Evolutionary conservation across 1,284 basidiomycete species (phyloP).

Genomic region (Ceratobasidium sp.): DNA sequence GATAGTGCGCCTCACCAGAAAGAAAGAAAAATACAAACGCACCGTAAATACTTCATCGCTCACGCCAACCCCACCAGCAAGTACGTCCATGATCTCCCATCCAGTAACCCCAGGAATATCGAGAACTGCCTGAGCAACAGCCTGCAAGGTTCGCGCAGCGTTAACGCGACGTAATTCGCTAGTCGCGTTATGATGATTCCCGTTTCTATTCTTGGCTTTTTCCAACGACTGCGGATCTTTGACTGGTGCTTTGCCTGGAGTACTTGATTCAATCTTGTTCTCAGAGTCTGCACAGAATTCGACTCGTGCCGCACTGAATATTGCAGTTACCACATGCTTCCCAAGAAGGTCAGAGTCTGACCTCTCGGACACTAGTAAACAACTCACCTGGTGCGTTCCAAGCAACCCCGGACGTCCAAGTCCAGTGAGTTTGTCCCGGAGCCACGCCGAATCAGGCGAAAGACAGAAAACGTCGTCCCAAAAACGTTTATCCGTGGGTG

Average conservation of each 20-base stretch:
- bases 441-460: constrained; percentile 26
- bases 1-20: no score
- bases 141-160: constrained; percentile 29
- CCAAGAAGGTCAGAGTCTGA: not conserved
- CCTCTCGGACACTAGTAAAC: not conserved
- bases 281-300: constrained; percentile 12
- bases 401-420: constrained; percentile 34
- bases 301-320: constrained; percentile 25
- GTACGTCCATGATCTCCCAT: constrained; percentile 76
- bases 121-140: constrained; percentile 26
- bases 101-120: constrained; percentile 57
- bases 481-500: constrained; percentile 45
- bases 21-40: constrained; percentile 48
- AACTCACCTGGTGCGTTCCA: constrained; percentile 35
- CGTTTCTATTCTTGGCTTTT: constrained; percentile 51
- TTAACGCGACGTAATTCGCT: constrained; percentile 22
- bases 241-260: constrained; percentile 58
- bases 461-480: constrained; percentile 28
- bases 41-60: constrained; percentile 72
- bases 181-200: constrained; percentile 12
- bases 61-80: constrained; percentile 68
- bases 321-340: constrained; percentile 39
- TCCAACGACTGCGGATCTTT: constrained; percentile 57
- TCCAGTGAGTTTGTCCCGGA: constrained; percentile 4
- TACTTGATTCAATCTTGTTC: not conserved